These are phyloP conservation scores for Chaetomium olivaceum DNA, from an alignment of 2,329 filamentous ascomycete genomes.

Conservation along the genomic window DNA sequence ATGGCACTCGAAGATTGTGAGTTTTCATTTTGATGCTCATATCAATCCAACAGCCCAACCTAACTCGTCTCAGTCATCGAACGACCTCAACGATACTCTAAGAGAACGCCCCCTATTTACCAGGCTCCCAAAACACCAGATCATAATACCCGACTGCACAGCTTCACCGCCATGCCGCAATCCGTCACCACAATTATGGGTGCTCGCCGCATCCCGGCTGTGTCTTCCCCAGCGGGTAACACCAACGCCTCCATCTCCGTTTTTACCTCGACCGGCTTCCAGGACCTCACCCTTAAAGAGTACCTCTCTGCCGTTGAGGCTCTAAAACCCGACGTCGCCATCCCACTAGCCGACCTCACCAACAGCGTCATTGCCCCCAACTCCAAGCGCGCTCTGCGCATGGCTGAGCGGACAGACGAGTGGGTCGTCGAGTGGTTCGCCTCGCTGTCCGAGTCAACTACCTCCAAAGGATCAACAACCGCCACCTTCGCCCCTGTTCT, in stretches of 20 bases:
- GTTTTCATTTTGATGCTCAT: conserved; percentile 37
- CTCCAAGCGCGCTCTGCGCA: conserved; percentile 74
- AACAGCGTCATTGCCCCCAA: conserved; percentile 53
- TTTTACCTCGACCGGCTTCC: conserved; percentile 85
- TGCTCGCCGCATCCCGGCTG: conserved; percentile 74
- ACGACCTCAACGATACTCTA: conserved; percentile 41
- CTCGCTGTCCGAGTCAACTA: conserved; percentile 36
- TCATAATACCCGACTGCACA: conserved; percentile 58
- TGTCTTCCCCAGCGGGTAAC: conserved; percentile 70
- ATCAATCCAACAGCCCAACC: neutral
- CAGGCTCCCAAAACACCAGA: conserved; percentile 35
- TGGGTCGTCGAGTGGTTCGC: conserved; percentile 73
- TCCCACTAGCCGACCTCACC: conserved; percentile 74
- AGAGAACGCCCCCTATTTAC: conserved; percentile 52
- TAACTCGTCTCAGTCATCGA: conserved; percentile 53
- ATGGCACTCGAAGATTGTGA: conserved; percentile 90
- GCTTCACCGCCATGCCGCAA: conserved; percentile 72
- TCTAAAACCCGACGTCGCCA: conserved; percentile 77
- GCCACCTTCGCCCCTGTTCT: conserved; percentile 67
- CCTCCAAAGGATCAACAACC: conserved; percentile 36
- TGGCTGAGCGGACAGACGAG: conserved; percentile 80
- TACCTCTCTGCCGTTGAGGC: conserved; percentile 66
- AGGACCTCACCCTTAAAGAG: conserved; percentile 64
- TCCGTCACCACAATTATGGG: conserved; percentile 70
- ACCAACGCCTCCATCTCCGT: conserved; percentile 71